Evolutionary conservation across 2,329 filamentous ascomycete species (phyloP).

Genomic region (Paecilomyces fulvus): DNA sequence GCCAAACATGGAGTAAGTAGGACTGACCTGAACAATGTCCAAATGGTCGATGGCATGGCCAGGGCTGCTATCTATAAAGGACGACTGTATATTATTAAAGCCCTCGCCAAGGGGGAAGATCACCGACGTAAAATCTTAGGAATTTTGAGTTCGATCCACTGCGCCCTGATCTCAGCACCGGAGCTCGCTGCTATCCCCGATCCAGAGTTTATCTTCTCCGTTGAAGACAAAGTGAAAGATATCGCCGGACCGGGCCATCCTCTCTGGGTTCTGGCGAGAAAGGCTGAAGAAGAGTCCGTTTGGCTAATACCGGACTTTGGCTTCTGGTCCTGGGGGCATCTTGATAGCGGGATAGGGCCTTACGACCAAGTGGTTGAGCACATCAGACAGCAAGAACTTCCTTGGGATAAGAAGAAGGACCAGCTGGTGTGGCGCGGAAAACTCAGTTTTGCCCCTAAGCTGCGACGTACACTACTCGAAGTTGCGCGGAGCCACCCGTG

Average conservation of each 20-base stretch:
- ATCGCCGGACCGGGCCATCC: constrained; percentile 24
- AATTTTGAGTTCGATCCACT: constrained; percentile 41
- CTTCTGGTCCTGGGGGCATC: constrained; percentile 42
- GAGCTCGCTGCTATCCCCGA: constrained; percentile 28
- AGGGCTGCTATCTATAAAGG: constrained; percentile 24
- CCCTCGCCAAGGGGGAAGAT: constrained; percentile 24
- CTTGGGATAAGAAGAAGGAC: constrained; percentile 30
- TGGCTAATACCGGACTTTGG: constrained; percentile 48
- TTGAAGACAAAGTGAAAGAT: constrained; percentile 37
- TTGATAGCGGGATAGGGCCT: constrained; percentile 24
- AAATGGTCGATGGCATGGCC: constrained; percentile 23
- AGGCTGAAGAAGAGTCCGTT: constrained; percentile 29
- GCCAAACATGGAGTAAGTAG: constrained; percentile 15
- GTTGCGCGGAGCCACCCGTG: constrained; percentile 33
- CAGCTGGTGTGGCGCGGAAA: constrained; percentile 44
- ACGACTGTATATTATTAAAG: constrained; percentile 22
- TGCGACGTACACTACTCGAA: constrained; percentile 34
- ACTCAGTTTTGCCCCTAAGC: constrained; percentile 31
- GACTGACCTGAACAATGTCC: constrained; percentile 20
- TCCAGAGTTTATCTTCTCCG: constrained; percentile 40
- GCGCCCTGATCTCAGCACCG: constrained; percentile 36
- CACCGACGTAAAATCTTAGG: constrained; percentile 32
- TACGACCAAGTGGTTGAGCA: constrained; percentile 28
- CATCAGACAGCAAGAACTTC: constrained; percentile 17
- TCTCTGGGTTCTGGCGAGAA: constrained; percentile 37